These are phyloP conservation scores for Aspergillus clavatus DNA, from an alignment of 2,329 filamentous ascomycete genomes.

Conservation along the genomic window DNA sequence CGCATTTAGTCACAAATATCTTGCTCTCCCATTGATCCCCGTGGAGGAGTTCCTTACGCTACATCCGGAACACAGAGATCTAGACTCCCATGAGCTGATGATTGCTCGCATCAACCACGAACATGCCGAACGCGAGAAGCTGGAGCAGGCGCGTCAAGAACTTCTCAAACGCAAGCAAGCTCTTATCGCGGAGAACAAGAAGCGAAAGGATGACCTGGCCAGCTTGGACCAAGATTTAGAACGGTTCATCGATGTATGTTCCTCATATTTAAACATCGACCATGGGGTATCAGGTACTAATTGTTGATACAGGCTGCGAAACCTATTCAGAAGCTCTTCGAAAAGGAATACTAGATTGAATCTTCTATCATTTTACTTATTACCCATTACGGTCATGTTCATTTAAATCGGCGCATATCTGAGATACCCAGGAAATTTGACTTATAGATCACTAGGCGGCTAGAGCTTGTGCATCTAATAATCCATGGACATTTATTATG, in stretches of 20 bases:
- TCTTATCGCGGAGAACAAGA: conserved; percentile 74
- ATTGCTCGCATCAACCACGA: conserved; percentile 89
- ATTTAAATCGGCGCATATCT: conserved; percentile 20
- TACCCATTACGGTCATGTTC: neutral
- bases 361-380: neutral
- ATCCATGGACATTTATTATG: too few relatives aligned
- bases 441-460: conserved; percentile 4
- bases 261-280: conserved; percentile 2
- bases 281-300: conserved; percentile 12
- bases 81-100: conserved; percentile 77
- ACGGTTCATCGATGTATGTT: conserved; percentile 79
- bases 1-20: conserved; percentile 64
- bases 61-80: conserved; percentile 68
- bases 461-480: neutral
- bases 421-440: conserved; percentile 23
- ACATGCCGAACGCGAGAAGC: conserved; percentile 71
- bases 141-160: conserved; percentile 79
- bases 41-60: conserved; percentile 73
- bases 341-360: conserved; percentile 56
- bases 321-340: conserved; percentile 80
- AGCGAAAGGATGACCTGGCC: conserved; percentile 85
- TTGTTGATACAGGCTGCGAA: conserved; percentile 63
- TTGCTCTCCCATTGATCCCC: conserved; percentile 76
- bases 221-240: conserved; percentile 89
- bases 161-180: conserved; percentile 68